Evolutionary conservation across 768 basidiomycete species (phyloP).

Genomic region (Cantharellus anzutake): DNA sequence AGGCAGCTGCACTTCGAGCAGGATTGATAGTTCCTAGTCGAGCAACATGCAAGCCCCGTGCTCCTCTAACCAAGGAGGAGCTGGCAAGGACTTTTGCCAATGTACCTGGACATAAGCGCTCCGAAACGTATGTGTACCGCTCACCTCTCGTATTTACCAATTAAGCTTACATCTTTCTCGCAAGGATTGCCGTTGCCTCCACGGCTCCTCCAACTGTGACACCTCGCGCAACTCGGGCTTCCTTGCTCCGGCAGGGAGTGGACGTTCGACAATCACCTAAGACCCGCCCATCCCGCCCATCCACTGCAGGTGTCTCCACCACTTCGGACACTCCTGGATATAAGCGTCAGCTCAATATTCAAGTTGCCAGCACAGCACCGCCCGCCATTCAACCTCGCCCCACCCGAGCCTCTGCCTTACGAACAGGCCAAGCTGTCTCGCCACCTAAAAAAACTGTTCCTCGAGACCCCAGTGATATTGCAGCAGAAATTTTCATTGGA

Average conservation of each 20-base stretch:
- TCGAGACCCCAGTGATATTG: background rate
- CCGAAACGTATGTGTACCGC: background rate
- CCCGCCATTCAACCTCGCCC: conserved; percentile 65
- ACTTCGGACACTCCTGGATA: conserved; percentile 10
- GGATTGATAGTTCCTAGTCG: conserved; percentile 1
- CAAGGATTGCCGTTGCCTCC: conserved; percentile 5
- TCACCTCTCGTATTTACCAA: background rate
- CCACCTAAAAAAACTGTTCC: conserved; percentile 28
- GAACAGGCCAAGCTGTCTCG: conserved; percentile 34
- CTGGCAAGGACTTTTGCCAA: conserved; percentile 8
- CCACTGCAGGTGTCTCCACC: background rate
- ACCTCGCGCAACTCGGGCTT: conserved; percentile 7
- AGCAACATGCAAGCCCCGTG: background rate
- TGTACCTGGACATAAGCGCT: conserved; percentile 8
- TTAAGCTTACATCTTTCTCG: background rate
- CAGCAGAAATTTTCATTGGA: conserved; percentile 40
- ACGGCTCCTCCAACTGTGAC: conserved; percentile 5
- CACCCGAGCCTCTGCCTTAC: conserved; percentile 53
- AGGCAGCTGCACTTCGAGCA: conserved; percentile 10
- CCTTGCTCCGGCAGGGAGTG: conserved; percentile 4
- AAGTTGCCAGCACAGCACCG: conserved; percentile 14
- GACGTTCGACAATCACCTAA: background rate
- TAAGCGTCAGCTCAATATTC: conserved; percentile 10
- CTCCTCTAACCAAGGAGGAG: conserved; percentile 3
- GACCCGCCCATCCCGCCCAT: background rate